Percentiles rank a stretch among this genome's conserved stretches.
Evolutionary conservation across 148 eudicot species (phyloP).

Genomic region (Rhododendron henanense): DNA sequence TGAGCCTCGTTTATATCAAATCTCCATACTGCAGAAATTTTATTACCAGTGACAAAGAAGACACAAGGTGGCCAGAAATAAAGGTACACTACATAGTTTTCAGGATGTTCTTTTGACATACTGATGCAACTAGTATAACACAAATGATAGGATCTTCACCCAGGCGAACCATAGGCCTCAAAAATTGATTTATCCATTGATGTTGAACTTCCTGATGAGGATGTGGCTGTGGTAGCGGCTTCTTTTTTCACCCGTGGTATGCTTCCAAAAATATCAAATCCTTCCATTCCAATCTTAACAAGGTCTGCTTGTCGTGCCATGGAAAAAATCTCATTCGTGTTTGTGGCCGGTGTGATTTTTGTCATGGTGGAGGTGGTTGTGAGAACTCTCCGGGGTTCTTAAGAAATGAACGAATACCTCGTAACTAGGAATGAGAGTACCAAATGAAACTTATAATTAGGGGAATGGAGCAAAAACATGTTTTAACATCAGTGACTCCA

Average conservation of each 20-base stretch:
- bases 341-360: no score
- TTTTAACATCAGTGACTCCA: no score
- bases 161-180: neutral
- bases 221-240: neutral
- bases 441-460: no score
- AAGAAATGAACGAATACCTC: no score
- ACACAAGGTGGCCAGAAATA: neutral
- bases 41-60: neutral
- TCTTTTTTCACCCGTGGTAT: neutral
- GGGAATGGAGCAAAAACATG: no score
- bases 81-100: neutral
- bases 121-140: neutral
- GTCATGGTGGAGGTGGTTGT: no score
- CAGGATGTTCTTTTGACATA: neutral
- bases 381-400: no score
- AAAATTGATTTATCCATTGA: neutral
- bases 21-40: no score
- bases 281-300: neutral
- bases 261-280: neutral
- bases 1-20: no score
- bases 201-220: neutral
- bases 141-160: neutral
- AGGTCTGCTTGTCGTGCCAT: constrained; percentile 9
- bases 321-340: no score
- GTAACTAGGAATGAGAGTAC: no score